Evolutionary conservation across 805 yeast genomes (phyloP).

Genomic region (Cyberlindnera saturnus): DNA sequence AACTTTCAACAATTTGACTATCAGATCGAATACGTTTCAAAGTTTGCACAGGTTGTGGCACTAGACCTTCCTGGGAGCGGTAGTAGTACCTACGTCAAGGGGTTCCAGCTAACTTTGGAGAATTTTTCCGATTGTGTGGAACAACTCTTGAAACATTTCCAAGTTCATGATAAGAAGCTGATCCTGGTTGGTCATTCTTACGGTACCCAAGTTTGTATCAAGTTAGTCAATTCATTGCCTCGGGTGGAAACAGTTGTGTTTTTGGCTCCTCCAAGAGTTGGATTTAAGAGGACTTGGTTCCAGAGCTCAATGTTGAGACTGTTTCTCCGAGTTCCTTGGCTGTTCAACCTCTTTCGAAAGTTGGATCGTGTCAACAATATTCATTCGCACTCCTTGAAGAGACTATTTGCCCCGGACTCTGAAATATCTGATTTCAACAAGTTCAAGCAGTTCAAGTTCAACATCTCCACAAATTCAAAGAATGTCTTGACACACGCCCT

Average conservation of each 20-base stretch:
- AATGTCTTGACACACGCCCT: slow-evolving; percentile 18
- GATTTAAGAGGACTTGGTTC: slow-evolving; percentile 3
- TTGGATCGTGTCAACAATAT: slow-evolving; percentile 22
- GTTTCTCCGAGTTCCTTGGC: slow-evolving; percentile 5
- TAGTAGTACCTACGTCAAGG: slow-evolving; percentile 2
- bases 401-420: slow-evolving; percentile 12
- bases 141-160: slow-evolving; percentile 4
- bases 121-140: slow-evolving; percentile 13
- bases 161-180: slow-evolving; percentile 14
- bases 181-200: slow-evolving; percentile 66
- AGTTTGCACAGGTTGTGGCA: slow-evolving; percentile 52
- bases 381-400: slow-evolving; percentile 13
- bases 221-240: slow-evolving; percentile 23
- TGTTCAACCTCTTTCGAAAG: slow-evolving; percentile 19
- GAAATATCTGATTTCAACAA: slow-evolving; percentile 12
- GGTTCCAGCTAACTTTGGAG: slow-evolving; percentile 12
- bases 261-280: slow-evolving; percentile 42
- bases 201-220: slow-evolving; percentile 56
- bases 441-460: slow-evolving; percentile 24
- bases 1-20: slow-evolving; percentile 81
- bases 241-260: slow-evolving; percentile 24
- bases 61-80: slow-evolving; percentile 92
- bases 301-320: slow-evolving; percentile 2
- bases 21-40: slow-evolving; percentile 49
- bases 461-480: slow-evolving; percentile 16